Evolutionary conservation across 2,329 filamentous ascomycete genomes (phyloP), one percentile per base, ranked within the genome.

Genomic region (Monilinia fructicola): DNA sequence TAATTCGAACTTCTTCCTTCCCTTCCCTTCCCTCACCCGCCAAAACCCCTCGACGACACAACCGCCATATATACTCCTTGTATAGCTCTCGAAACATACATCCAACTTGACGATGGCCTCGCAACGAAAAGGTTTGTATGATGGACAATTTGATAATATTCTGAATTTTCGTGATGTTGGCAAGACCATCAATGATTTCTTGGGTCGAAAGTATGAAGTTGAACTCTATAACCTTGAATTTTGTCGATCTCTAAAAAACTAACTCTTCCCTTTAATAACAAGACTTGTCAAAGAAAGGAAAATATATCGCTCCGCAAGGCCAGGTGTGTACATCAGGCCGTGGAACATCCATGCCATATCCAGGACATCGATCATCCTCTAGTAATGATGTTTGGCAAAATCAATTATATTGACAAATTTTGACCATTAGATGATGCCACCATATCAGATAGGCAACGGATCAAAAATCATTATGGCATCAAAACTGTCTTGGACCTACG

Each of bases 81-180:
- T 11, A 38, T 4, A 35, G 21, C 44, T 14, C 10, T 54, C 48
- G 2, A 40, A 28, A 40, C 3, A 28, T 54, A 35, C 31, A 11
- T 10, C 60, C 42, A 54, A 42, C 7, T 42, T 28, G 12, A 18
- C 12, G 18, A 61, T 61, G 58, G 58, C 2, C 28, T 40, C 28
- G 16, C 44, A 28, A 54, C 35, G n/a, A 18, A 54, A 40, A 54
- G 44, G 12, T 38, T 26, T 50, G 31, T 61, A 61, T 10, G 60
- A 63, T 55, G 60, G 48, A 3, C 65, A 67, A 14, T 80, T 89
- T 71, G 81, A 87, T 67, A 83, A 83, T 63, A 82, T 93, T 61
- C 79, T 89, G 72, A 94, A 94, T 77, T 92, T 93, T 75, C 86
- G 91, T 67, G 91, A 94, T 81, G 87, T 93, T 54, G 90, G 88